A percentile compares a stretch with the other conserved stretches of the same genome.
phyloP scores from a whole-genome alignment of 2,329 filamentous ascomycete species.

The Nannizziopsis arthrosporioides region DNA sequence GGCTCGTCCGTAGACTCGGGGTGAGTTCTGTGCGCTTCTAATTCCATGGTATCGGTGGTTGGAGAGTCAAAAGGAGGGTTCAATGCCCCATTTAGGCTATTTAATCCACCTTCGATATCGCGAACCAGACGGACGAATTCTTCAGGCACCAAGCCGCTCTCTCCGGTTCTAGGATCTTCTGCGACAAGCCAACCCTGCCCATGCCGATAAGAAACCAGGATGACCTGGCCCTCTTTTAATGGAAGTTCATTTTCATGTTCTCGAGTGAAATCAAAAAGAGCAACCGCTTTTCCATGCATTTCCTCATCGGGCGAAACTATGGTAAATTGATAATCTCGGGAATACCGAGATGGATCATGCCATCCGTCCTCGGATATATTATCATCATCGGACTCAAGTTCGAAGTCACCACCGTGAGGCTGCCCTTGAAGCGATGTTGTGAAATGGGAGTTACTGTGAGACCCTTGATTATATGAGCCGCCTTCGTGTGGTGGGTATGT shows the following conservation, averaged over 20 bases:
- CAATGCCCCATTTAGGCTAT: slow-evolving; percentile 51
- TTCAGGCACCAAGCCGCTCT: slow-evolving; percentile 90
- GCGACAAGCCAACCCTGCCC: slow-evolving; percentile 96
- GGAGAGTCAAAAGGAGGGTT: slow-evolving; percentile 18
- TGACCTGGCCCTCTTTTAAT: slow-evolving; percentile 85
- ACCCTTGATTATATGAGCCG: slow-evolving; percentile 33
- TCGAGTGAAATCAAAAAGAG: slow-evolving; percentile 84
- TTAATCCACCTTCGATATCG: slow-evolving; percentile 85
- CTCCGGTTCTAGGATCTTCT: slow-evolving; percentile 83
- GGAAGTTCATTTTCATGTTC: slow-evolving; percentile 96
- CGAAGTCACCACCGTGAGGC: slow-evolving; percentile 23
- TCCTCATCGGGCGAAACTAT: slow-evolving; percentile 93
- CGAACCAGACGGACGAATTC: slow-evolving; percentile 87
- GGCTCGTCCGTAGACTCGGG: slow-evolving; percentile 12
- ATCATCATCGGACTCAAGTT: slow-evolving; percentile 33
- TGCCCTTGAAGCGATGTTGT: slow-evolving; percentile 37
- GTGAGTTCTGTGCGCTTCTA: slow-evolving; percentile 24
- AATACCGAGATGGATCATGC: slow-evolving; percentile 65
- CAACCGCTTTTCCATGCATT: slow-evolving; percentile 93
- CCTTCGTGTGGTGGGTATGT: slow-evolving; percentile 60
- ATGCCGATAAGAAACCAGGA: slow-evolving; percentile 90
- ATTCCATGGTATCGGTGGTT: slow-evolving; percentile 14
- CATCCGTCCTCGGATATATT: slow-evolving; percentile 46
- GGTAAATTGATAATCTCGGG: slow-evolving; percentile 85
- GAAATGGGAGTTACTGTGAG: slow-evolving; percentile 45